Base-by-base conservation (phyloP, 768 basidiomycete genomes). In the Epithele typhae region DNA sequence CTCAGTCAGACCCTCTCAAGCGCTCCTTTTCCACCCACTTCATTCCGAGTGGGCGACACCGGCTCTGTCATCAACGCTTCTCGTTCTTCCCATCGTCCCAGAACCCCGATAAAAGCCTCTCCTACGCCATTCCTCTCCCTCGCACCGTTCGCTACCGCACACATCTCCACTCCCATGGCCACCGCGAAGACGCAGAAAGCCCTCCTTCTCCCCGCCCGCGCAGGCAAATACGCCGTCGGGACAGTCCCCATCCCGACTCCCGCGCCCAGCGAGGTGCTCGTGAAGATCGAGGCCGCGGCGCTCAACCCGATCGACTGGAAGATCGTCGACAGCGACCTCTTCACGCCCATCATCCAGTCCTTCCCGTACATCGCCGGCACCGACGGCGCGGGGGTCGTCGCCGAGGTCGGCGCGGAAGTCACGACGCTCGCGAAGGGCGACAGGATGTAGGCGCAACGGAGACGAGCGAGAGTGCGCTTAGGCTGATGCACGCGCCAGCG, bases 301-400 rank as follows among this genome's bases (percentile, higher is more conserved):
- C 54, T 69, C 8, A 66, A 66, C 45, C 68, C 65, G 0, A 49
- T 58, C 24, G 68, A 70, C 51, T 67, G 66, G 64, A 65, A 64
- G 52, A 50, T 64, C 17, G 60, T 62, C 27, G 53, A 36, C n/a
- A 51, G 27, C 27, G 27, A 30, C 25, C 59, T 56, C 21, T 33
- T 49, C 37, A 65, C 64, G 9, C 60, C 49, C 1, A 62, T 66
- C 45, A 36, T 73, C 24, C 46, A 65, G 15, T 37, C 59, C 5
- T 76, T 48, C 47, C 75, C 74, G 1, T 58, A 59, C n/a, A 56
- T 72, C 34, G 37, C 68, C 24, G 74, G 71, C 1, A 48, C 43
- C 2, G 73, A 76, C 24, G 61, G 47, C 18, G 67, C 72, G 5
- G 73, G 74, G 14, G 59, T 59, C 21, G 64, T 73, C 30, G 63